Evolutionary conservation across 2,329 filamentous ascomycete genomes (phyloP).

Genomic region (Pseudopithomyces chartarum): DNA sequence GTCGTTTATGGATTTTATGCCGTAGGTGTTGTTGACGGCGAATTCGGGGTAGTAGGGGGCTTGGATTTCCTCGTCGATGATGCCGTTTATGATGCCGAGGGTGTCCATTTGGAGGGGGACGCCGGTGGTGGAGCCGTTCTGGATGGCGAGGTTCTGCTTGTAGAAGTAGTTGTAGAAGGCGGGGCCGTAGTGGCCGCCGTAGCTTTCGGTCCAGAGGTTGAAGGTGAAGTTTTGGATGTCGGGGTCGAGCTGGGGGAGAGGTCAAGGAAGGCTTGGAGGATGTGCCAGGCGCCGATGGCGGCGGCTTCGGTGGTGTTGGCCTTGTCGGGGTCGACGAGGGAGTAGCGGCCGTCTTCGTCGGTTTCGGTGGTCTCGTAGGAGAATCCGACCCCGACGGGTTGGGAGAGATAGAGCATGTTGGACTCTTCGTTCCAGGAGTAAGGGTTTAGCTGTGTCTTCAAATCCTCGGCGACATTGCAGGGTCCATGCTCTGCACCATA

Average conservation of each 20-base stretch:
- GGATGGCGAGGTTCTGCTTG: constrained; percentile 59
- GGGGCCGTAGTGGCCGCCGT: constrained; percentile 57
- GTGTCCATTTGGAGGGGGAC: constrained; percentile 59
- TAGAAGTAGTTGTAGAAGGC: constrained; percentile 63
- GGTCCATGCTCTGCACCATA: constrained; percentile 47
- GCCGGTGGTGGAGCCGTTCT: constrained; percentile 53
- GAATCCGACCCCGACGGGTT: constrained; percentile 48
- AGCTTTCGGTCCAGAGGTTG: constrained; percentile 52
- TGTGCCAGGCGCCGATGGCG: constrained; percentile 43
- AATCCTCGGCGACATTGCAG: constrained; percentile 49
- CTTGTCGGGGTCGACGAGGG: constrained; percentile 34
- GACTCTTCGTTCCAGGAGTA: constrained; percentile 47
- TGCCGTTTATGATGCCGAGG: constrained; percentile 60
- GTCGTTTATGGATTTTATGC: constrained; percentile 54
- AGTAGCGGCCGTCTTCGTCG: constrained; percentile 33
- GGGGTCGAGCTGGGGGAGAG: constrained; percentile 51
- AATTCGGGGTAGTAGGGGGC: constrained; percentile 54
- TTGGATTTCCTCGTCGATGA: constrained; percentile 58
- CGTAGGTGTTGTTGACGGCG: constrained; percentile 62
- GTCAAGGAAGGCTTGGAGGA: constrained; percentile 43
- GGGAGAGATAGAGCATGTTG: constrained; percentile 47
- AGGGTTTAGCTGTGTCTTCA: constrained; percentile 43
- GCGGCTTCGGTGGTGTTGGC: constrained; percentile 41
- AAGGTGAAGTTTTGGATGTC: constrained; percentile 59
- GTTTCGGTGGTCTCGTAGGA: constrained; percentile 42